Conservation (phyloP, 192 early-diverging fungal species). For the Mortierella alpina region DNA sequence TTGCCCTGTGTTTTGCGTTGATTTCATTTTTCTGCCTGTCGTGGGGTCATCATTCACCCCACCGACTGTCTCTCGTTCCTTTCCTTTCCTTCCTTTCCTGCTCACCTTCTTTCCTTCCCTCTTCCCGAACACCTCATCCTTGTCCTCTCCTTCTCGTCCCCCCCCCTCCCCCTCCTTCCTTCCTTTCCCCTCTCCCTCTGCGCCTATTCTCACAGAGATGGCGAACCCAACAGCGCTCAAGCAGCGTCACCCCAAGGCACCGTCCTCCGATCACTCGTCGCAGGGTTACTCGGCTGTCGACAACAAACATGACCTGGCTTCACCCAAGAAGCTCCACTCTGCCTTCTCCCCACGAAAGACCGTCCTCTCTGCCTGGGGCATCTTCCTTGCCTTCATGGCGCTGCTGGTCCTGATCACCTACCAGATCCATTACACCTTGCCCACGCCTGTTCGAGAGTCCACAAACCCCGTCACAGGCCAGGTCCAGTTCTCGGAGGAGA, state of each 20-base stretch:
- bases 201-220: conserved; percentile 9
- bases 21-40: not conserved
- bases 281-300: not conserved
- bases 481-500: conserved; percentile 65
- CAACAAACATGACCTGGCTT: conserved; percentile 1
- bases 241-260: conserved; percentile 32
- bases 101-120: not conserved
- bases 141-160: not conserved
- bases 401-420: conserved; percentile 24
- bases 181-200: not conserved
- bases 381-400: conserved; percentile 27
- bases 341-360: conserved; percentile 25
- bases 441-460: conserved; percentile 30
- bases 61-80: not conserved
- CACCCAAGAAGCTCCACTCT: conserved; percentile 33
- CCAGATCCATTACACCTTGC: conserved; percentile 29
- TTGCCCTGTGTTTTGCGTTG: not conserved
- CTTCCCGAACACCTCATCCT: not conserved
- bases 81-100: not conserved
- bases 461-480: conserved; percentile 35
- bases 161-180: not conserved
- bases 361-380: conserved; percentile 29
- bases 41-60: not conserved
- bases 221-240: conserved; percentile 32
- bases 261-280: not conserved